These are phyloP conservation scores for Termitomyces titanicus DNA, from an alignment of 768 basidiomycete genomes.

Conservation along the genomic window DNA sequence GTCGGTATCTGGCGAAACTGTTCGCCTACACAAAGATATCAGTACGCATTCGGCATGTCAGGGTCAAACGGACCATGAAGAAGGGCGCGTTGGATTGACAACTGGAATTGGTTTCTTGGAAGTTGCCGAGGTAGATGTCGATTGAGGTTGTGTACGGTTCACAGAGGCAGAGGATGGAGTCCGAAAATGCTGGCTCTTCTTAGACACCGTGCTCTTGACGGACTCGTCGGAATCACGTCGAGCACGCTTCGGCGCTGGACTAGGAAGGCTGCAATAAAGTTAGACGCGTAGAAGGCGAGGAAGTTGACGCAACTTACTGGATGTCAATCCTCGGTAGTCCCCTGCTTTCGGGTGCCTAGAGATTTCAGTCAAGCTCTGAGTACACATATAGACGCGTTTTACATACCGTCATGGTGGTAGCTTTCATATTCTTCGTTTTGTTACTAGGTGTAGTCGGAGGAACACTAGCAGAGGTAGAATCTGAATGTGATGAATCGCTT, in stretches of 20 bases:
- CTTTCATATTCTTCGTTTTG: neutral
- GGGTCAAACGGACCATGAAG: constrained; percentile 20
- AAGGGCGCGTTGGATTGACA: constrained; percentile 18
- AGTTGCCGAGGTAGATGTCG: constrained; percentile 12
- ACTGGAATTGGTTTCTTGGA: constrained; percentile 19
- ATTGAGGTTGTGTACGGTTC: constrained; percentile 23
- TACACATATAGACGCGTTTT: neutral
- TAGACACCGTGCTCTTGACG: constrained; percentile 12
- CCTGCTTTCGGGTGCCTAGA: constrained; percentile 19
- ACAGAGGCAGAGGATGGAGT: constrained; percentile 27
- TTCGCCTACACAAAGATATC: constrained; percentile 15
- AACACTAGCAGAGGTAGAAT: neutral
- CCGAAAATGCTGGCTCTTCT: constrained; percentile 22
- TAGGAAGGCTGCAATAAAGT: constrained; percentile 20
- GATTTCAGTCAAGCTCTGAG: neutral
- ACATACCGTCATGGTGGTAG: constrained; percentile 3
- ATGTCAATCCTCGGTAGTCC: constrained; percentile 20
- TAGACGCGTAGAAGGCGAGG: neutral
- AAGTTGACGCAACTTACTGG: constrained; percentile 13
- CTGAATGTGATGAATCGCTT: constrained; percentile 11
- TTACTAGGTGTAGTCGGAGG: neutral
- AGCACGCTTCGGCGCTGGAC: constrained; percentile 25
- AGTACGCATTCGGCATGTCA: neutral
- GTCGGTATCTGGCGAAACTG: constrained; percentile 33
- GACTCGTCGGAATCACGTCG: constrained; percentile 16